Evolutionary conservation across 768 basidiomycete species (phyloP).

Genomic region (Lactarius psammicola): DNA sequence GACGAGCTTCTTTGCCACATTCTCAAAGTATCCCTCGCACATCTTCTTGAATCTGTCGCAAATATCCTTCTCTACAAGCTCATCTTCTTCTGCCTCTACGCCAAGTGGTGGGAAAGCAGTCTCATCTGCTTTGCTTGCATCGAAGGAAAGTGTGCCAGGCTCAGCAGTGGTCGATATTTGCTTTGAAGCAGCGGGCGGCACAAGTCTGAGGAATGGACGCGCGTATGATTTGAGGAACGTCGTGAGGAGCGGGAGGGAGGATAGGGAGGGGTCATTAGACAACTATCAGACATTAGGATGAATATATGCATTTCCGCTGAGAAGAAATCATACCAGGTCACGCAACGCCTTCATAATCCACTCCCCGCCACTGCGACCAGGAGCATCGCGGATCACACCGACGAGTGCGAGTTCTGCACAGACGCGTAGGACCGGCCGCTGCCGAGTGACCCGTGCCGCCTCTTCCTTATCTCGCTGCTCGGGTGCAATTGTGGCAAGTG

Average conservation of each 20-base stretch:
- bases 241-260: slow-evolving; percentile 84
- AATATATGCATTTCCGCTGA: slow-evolving; percentile 16
- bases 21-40: slow-evolving; percentile 93
- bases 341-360: slow-evolving; percentile 87
- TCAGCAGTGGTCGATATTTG: slow-evolving; percentile 58
- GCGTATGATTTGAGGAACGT: slow-evolving; percentile 94
- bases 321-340: slow-evolving; percentile 63
- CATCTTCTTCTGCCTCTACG: slow-evolving; percentile 56
- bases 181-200: slow-evolving; percentile 49
- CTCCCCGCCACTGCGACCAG: slow-evolving; percentile 72
- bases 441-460: slow-evolving; percentile 67
- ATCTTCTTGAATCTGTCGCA: slow-evolving; percentile 88
- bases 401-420: slow-evolving; percentile 89
- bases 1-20: slow-evolving; percentile 84
- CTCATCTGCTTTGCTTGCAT: slow-evolving; percentile 36
- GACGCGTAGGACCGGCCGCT: slow-evolving; percentile 82
- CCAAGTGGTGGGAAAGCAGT: slow-evolving; percentile 34
- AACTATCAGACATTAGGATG: slow-evolving; percentile 48
- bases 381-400: slow-evolving; percentile 73
- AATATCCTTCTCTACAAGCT: slow-evolving; percentile 80
- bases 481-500: slow-evolving; percentile 53
- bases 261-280: slow-evolving; percentile 81
- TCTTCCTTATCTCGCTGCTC: slow-evolving; percentile 96
- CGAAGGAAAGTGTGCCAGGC: slow-evolving; percentile 52
- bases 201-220: slow-evolving; percentile 81